phyloP scores from a whole-genome alignment of 164 flowering plant species.

The Buxus sempervirens region DNA sequence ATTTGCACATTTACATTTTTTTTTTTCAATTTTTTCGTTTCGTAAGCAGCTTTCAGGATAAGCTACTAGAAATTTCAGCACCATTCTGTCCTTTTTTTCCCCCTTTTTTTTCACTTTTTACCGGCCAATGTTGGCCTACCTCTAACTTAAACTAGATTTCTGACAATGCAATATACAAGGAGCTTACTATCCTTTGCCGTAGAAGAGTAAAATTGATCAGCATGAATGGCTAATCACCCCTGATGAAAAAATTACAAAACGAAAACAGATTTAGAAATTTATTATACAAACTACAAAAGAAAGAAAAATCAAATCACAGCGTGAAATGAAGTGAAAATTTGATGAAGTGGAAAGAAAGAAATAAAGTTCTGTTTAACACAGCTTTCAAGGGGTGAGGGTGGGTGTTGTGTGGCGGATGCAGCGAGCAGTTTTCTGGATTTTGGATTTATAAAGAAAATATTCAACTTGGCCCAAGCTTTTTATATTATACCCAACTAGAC shows the following conservation, averaged over 20 bases:
- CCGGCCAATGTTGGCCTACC: slow-evolving; percentile 8
- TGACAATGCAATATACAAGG: slow-evolving; percentile 14
- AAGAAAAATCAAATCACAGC: neutral
- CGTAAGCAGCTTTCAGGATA: neutral
- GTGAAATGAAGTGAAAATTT: neutral
- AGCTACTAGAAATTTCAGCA: slow-evolving; percentile 6
- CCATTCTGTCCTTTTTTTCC: slow-evolving; percentile 3
- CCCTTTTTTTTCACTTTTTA: too few relatives aligned
- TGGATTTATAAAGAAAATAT: neutral
- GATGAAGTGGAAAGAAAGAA: too few relatives aligned
- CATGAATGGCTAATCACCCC: slow-evolving; percentile 3
- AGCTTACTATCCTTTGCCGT: neutral
- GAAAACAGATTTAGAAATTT: neutral
- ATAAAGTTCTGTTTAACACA: neutral
- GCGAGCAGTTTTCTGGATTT: too few relatives aligned
- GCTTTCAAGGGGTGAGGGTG: too few relatives aligned
- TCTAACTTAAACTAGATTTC: slow-evolving; percentile 7
- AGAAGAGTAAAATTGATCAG: neutral
- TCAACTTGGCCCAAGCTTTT: neutral
- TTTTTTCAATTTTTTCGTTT: slow-evolving; percentile 6
- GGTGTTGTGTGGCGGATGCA: too few relatives aligned
- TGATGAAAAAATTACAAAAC: neutral
- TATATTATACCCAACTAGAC: neutral
- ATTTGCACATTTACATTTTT: too few relatives aligned
- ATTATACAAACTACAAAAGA: neutral